These are phyloP conservation scores for Solanum chmielewskii DNA, from an alignment of 257 asterid genomes.

Conservation along the genomic window DNA sequence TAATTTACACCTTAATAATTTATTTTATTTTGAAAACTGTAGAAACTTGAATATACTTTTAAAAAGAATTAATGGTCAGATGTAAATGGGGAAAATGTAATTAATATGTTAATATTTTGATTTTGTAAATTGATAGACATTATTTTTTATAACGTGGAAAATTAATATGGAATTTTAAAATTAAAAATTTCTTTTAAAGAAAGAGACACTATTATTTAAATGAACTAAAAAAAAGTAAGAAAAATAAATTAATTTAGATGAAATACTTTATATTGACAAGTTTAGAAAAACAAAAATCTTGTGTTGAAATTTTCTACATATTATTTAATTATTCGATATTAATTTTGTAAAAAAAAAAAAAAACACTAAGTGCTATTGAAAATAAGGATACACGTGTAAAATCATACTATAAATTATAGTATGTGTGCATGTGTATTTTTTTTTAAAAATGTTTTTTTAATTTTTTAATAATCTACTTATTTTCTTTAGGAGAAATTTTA, in stretches of 20 bases:
- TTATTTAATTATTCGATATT: too few species aligned
- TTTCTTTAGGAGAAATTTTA: not conserved
- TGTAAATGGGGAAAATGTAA: not conserved
- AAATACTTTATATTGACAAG: not conserved
- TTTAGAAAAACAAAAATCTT: too few species aligned
- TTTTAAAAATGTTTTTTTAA: too few species aligned
- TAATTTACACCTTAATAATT: not conserved
- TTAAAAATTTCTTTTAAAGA: not conserved
- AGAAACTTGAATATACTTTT: not conserved
- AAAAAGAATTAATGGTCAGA: too few species aligned
- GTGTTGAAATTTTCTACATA: not conserved
- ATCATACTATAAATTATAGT: not conserved
- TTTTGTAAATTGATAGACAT: not conserved
- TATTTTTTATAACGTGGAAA: not conserved
- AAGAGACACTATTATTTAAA: not conserved
- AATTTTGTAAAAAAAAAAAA: too few species aligned
- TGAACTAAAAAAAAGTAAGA: not conserved
- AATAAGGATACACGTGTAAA: not conserved
- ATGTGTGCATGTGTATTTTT: not conserved
- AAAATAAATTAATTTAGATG: not conserved
- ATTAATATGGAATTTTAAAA: too few species aligned
- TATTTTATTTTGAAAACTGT: not conserved
- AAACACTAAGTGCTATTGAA: too few species aligned
- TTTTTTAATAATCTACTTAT: too few species aligned
- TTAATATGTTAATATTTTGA: not conserved